These are phyloP conservation scores for Cordyceps cicadae DNA, from an alignment of 2,329 filamentous ascomycete species.

Conservation along the genomic window DNA sequence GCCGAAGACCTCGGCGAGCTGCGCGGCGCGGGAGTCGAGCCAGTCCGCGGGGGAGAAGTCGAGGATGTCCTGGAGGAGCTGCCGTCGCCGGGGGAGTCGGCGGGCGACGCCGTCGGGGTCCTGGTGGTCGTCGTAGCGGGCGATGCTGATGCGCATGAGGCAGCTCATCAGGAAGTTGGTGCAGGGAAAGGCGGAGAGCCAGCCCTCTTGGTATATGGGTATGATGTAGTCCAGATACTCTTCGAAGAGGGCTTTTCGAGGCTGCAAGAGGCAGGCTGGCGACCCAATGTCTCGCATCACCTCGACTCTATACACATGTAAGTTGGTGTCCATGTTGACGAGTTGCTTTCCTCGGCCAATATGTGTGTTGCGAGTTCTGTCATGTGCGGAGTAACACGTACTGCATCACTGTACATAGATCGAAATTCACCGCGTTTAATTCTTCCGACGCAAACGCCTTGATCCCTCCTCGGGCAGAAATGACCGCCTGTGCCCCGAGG, in stretches of 20 bases:
- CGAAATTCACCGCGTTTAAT: not conserved
- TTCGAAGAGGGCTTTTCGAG: not conserved
- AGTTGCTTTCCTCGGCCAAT: not conserved
- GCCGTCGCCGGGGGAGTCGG: not conserved
- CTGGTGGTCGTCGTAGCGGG: not conserved
- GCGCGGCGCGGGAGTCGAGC: not conserved
- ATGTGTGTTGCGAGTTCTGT: no score
- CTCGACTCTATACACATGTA: not conserved
- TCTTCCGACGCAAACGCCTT: not conserved
- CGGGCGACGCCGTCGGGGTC: not conserved
- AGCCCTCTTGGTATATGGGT: conserved; percentile 2
- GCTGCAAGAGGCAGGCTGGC: not conserved
- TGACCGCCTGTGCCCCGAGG: conserved; percentile 12
- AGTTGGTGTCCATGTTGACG: not conserved
- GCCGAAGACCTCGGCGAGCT: not conserved
- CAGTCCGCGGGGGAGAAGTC: not conserved
- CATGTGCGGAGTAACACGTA: not conserved
- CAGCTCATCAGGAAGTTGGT: not conserved
- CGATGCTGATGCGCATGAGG: conserved; percentile 3
- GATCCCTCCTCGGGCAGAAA: conserved; percentile 9
- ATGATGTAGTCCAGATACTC: not conserved
- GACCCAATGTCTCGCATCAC: conserved; percentile 9
- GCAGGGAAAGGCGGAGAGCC: not conserved
- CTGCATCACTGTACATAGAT: conserved; percentile 10
- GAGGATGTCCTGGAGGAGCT: not conserved